A percentile compares a stretch with the other conserved stretches of the same genome.
Conservation (phyloP, 306 rosid genomes). For the Quillaja saponaria region DNA sequence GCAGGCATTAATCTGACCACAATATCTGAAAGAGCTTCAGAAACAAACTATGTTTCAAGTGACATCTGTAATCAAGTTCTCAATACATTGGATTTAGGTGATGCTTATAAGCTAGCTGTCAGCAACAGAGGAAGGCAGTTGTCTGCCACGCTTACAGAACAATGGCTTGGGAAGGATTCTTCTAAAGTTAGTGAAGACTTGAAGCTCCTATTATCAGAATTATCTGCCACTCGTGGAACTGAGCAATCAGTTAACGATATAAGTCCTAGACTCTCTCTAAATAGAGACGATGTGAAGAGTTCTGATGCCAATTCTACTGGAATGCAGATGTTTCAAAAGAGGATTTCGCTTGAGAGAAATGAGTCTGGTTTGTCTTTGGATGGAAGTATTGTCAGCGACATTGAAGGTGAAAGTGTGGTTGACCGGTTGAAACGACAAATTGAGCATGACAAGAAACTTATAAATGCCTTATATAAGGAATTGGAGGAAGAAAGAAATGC, state of each 20-base stretch:
- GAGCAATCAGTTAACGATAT: constrained; percentile 55
- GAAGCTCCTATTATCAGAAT: constrained; percentile 65
- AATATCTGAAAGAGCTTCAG: constrained; percentile 58
- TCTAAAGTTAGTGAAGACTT: constrained; percentile 76
- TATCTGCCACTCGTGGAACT: constrained; percentile 63
- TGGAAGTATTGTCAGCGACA: constrained; percentile 67
- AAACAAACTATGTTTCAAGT: constrained; percentile 40
- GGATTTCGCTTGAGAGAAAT: constrained; percentile 85
- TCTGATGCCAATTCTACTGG: constrained; percentile 59
- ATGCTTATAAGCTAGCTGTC: constrained; percentile 85
- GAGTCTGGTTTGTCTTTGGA: constrained; percentile 87
- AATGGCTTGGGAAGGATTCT: constrained; percentile 79
- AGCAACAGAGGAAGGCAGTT: constrained; percentile 58
- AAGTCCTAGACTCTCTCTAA: constrained; percentile 75
- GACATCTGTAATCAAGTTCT: constrained; percentile 55
- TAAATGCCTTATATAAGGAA: constrained; percentile 72
- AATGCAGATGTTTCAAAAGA: constrained; percentile 64
- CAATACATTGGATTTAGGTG: constrained; percentile 73
- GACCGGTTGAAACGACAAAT: constrained; percentile 74
- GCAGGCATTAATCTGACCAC: constrained; percentile 28
- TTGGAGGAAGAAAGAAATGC: constrained; percentile 92
- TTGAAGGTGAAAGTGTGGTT: constrained; percentile 53
- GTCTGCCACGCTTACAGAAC: constrained; percentile 67
- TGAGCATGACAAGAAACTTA: constrained; percentile 79
- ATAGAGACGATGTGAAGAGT: constrained; percentile 58